Evolutionary conservation across 306 rosid species (phyloP).

Genomic region (Casuarina equisetifolia): DNA sequence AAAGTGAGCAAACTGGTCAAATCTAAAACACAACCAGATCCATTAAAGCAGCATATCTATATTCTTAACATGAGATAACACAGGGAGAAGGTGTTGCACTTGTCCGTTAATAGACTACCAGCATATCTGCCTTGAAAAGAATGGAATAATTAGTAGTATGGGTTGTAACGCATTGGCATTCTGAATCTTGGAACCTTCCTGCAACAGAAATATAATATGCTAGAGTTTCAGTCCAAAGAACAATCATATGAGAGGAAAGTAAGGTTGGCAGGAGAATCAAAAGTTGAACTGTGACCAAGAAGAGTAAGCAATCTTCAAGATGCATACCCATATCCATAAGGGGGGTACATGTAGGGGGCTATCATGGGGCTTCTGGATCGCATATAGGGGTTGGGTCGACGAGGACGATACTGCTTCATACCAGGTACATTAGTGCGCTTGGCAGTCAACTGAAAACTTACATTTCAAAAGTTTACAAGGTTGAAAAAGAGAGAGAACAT

Average conservation of each 20-base stretch:
- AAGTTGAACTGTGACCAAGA: background rate
- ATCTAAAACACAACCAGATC: constrained; percentile 39
- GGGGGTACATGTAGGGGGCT: constrained; percentile 59
- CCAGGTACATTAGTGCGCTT: constrained; percentile 81
- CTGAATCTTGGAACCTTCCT: constrained; percentile 85
- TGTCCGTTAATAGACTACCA: constrained; percentile 9
- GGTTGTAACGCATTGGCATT: constrained; percentile 76
- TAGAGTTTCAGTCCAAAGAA: constrained; percentile 1
- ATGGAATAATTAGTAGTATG: constrained; percentile 53
- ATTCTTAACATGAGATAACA: constrained; percentile 24
- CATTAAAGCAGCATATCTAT: constrained; percentile 19
- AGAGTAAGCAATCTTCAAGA: background rate
- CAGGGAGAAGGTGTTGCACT: constrained; percentile 17
- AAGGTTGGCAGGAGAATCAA: background rate
- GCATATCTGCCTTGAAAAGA: constrained; percentile 24
- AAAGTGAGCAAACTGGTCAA: constrained; percentile 22
- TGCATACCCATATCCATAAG: constrained; percentile 79
- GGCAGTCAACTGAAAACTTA: constrained; percentile 52
- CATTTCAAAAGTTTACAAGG: background rate
- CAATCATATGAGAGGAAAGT: background rate
- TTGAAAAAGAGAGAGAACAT: background rate
- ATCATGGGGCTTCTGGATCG: constrained; percentile 57
- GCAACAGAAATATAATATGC: constrained; percentile 33
- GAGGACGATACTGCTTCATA: constrained; percentile 77
- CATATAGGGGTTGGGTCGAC: constrained; percentile 61